Percentiles rank a stretch among this genome's conserved stretches.
phyloP scores from a whole-genome alignment of 805 yeast species.

The Dipodascus geniculatus region DNA sequence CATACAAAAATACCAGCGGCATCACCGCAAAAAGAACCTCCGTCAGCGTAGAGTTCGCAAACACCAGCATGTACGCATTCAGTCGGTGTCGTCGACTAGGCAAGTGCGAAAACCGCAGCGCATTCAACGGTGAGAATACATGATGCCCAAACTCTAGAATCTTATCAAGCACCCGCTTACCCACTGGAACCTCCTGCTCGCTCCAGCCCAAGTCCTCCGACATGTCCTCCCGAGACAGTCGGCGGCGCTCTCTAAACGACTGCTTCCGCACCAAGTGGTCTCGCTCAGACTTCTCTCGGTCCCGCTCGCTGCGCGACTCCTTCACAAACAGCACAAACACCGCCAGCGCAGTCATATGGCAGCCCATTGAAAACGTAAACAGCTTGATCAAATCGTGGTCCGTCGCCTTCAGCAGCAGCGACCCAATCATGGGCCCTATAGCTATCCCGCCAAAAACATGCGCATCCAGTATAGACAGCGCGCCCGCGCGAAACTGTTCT shows the following conservation, averaged over 20 bases:
- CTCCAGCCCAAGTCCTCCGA: no score
- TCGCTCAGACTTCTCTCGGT: constrained; percentile 12
- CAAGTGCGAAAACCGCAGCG: constrained; percentile 14
- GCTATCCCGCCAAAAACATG: constrained; percentile 21
- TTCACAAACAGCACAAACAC: constrained; percentile 6
- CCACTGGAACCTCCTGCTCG: no score
- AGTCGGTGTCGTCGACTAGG: constrained; percentile 6
- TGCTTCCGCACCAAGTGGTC: not conserved
- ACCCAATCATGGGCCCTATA: constrained; percentile 18
- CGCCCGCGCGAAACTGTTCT: constrained; percentile 37
- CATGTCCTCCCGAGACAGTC: no score
- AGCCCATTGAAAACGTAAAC: constrained; percentile 8
- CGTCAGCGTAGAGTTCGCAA: constrained; percentile 7
- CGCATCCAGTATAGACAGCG: constrained; percentile 21
- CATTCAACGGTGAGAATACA: constrained; percentile 18
- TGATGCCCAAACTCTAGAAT: constrained; percentile 7
- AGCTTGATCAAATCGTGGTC: constrained; percentile 6
- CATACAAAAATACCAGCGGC: constrained; percentile 18
- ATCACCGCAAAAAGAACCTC: constrained; percentile 11
- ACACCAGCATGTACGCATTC: constrained; percentile 13
- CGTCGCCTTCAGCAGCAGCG: constrained; percentile 10
- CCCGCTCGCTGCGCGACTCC: constrained; percentile 15
- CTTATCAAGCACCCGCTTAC: not conserved
- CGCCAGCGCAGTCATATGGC: constrained; percentile 2
- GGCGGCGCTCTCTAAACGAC: not conserved